These are phyloP conservation scores for Penicillium sp. DNA, from an alignment of 2,329 filamentous ascomycete genomes.

Conservation along the genomic window DNA sequence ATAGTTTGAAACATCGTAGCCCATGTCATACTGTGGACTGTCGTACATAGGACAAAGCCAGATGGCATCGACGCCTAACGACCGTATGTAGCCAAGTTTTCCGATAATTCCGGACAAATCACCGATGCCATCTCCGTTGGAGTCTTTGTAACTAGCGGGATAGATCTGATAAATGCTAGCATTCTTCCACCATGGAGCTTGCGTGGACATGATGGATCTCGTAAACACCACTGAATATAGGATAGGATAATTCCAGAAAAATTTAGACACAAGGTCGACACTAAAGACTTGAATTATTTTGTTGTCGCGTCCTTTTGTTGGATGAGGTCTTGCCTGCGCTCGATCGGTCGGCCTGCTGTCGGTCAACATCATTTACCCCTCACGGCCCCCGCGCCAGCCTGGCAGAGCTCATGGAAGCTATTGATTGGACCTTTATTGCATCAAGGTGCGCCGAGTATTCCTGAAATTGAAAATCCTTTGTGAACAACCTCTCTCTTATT, in stretches of 20 bases:
- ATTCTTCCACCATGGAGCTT: conserved; percentile 38
- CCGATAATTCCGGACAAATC: conserved; percentile 63
- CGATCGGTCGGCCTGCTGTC: conserved; percentile 10
- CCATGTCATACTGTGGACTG: conserved; percentile 66
- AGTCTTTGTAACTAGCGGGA: conserved; percentile 45
- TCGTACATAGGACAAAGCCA: conserved; percentile 68
- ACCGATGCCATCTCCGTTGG: conserved; percentile 59
- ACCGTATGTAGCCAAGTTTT: conserved; percentile 61
- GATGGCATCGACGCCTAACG: conserved; percentile 61
- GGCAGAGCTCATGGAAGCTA: background rate
- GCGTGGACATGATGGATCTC: conserved; percentile 7
- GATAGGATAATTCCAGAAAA: background rate
- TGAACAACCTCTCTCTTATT: too few relatives aligned
- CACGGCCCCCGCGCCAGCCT: background rate
- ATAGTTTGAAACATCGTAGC: conserved; percentile 65
- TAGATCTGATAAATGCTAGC: conserved; percentile 36
- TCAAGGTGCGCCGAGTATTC: background rate
- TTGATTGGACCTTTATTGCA: background rate
- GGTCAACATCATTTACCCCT: conserved; percentile 12
- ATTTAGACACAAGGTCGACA: background rate
- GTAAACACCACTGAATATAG: background rate
- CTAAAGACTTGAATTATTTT: background rate
- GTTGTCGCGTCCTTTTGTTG: conserved; percentile 5
- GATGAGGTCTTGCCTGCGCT: background rate
- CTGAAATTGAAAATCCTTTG: background rate